These are phyloP conservation scores for Tylopilus sp. DNA, from an alignment of 768 basidiomycete genomes.

Conservation along the genomic window DNA sequence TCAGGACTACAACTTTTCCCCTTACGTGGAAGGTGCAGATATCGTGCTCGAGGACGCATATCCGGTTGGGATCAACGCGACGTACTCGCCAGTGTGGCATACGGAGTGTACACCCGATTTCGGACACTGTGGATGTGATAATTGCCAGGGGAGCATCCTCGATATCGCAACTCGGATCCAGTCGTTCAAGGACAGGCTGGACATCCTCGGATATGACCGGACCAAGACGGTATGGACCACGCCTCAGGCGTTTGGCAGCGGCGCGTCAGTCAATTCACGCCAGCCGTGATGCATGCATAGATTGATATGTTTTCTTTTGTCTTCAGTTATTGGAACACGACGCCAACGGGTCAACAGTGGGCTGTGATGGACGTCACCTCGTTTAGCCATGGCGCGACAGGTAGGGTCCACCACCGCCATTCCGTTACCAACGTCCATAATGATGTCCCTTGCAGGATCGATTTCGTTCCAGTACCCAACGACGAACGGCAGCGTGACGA, in stretches of 20 bases:
- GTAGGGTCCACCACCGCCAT: constrained; percentile 1
- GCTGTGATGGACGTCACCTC: constrained; percentile 22
- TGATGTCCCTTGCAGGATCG: constrained; percentile 14
- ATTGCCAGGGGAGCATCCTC: constrained; percentile 59
- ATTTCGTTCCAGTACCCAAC: constrained; percentile 30
- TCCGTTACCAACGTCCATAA: not conserved
- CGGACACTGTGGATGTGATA: constrained; percentile 73
- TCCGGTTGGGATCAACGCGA: constrained; percentile 53
- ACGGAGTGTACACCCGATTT: constrained; percentile 56
- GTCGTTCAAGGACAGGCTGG: constrained; percentile 54
- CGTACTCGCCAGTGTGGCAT: constrained; percentile 55
- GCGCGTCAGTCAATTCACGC: constrained; percentile 22
- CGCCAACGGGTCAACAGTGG: constrained; percentile 29
- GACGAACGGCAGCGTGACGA: constrained; percentile 14
- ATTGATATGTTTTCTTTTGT: constrained; percentile 10
- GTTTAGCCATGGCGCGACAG: constrained; percentile 26
- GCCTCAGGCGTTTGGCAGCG: constrained; percentile 71
- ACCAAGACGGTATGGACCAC: constrained; percentile 56
- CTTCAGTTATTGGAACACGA: constrained; percentile 28
- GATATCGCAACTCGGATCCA: constrained; percentile 69
- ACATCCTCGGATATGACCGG: constrained; percentile 57
- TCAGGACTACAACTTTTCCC: constrained; percentile 59
- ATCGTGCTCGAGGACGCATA: constrained; percentile 53
- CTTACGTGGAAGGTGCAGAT: constrained; percentile 61
- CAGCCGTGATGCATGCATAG: not conserved